Evolutionary conservation across 2,329 filamentous ascomycete species (phyloP), one percentile per base, ranked within the genome.

Genomic region (Blastomyces percursus): DNA sequence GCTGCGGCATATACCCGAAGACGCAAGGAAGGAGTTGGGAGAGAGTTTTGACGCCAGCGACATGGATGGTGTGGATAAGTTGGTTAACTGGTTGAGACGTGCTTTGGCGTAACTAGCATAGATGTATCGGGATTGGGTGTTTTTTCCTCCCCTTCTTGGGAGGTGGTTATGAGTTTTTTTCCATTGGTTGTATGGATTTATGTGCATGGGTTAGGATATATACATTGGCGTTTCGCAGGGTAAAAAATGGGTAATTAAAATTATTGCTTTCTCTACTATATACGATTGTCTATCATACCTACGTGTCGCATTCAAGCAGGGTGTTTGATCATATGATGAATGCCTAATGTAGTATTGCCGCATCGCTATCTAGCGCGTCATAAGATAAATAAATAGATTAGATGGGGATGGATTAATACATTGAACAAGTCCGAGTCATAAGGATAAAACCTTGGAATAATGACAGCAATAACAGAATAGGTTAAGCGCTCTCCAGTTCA

Each of bases 31-130:
- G 59, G 82, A 85, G 71, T 75, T 78, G 57, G 84, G 85, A 59
- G 82, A 85, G 71, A 86, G 85, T 68, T 77, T 93, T n/a, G 89
- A 96, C 71, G 91, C 93, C 0, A 79, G 77, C 24, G 86, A 96
- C 74, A 97, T 97, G 94, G 89, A 91, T 61, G 86, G 85, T 8
- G 86, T 96, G 50, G 90, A 96, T 74, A 78, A 75, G 38, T 77
- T 96, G 58, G 90, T 96, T 73, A 79, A 84, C 60, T 83, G 79
- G 42, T 76, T 96, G 64, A 84, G 83, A 57, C 55, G 27, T 51
- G 30, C n/a, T 32, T 11, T 6, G 42, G 35, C 4, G 5, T 21
- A 24, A 50, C 9, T 2, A 7, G 3, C 30, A n/a, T 8, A 30
- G 32, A 32, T 24, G 14, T 12, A 48, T 48, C 7, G 0, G 8